Evolutionary conservation across 805 yeast species (phyloP).

Genomic region (Saccharomycopsis fibuligera): DNA sequence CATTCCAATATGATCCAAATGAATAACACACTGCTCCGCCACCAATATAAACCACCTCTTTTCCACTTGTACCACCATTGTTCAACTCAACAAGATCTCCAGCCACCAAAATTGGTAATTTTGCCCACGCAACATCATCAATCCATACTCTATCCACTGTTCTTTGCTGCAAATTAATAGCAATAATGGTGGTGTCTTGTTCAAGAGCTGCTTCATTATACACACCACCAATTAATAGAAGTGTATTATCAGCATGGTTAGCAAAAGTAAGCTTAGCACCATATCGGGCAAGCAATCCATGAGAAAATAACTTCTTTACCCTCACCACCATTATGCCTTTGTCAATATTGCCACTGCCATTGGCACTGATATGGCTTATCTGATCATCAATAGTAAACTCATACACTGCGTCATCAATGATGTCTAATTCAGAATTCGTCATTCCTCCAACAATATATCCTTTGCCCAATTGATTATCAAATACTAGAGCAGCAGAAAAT

Average conservation of each 20-base stretch:
- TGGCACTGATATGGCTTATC: constrained; percentile 32
- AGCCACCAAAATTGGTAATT: constrained; percentile 48
- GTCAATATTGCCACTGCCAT: too few relatives aligned
- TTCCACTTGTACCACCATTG: not conserved
- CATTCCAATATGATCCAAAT: constrained; percentile 58
- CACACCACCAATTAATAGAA: constrained; percentile 55
- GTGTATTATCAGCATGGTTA: constrained; percentile 21
- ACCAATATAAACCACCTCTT: constrained; percentile 30
- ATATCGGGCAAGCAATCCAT: constrained; percentile 38
- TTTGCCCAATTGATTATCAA: not conserved
- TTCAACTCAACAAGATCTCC: constrained; percentile 33
- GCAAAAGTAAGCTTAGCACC: constrained; percentile 40
- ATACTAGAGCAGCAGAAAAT: constrained; percentile 1
- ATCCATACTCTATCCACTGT: not conserved
- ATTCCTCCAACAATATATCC: constrained; percentile 39
- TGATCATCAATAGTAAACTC: too few relatives aligned
- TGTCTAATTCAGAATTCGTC: constrained; percentile 20
- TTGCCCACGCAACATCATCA: constrained; percentile 32
- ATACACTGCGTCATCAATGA: constrained; percentile 28
- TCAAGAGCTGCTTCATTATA: constrained; percentile 33
- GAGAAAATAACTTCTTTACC: constrained; percentile 22
- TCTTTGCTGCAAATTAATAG: constrained; percentile 25
- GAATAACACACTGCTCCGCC: constrained; percentile 85
- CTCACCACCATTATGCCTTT: constrained; percentile 22
- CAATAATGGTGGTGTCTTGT: constrained; percentile 33